phyloP scores from a whole-genome alignment of 169 alveolate genomes.

The Eimeria brunetti region DNA sequence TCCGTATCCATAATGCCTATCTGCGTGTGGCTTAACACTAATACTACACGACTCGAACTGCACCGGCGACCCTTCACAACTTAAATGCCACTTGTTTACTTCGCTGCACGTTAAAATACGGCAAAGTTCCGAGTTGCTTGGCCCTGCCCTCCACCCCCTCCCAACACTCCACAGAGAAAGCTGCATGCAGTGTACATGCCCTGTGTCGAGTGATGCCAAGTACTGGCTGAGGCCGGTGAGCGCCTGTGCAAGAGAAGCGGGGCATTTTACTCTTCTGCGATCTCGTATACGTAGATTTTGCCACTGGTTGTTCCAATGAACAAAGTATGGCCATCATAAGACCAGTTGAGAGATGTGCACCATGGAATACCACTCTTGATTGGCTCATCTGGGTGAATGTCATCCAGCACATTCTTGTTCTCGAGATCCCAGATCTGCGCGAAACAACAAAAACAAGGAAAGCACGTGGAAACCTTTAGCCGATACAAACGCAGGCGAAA shows the following conservation, averaged over 20 bases:
- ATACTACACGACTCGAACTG: background rate
- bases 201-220: background rate
- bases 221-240: conserved; percentile 16
- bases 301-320: conserved; percentile 96
- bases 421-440: conserved; percentile 94
- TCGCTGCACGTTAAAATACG: conserved; percentile 36
- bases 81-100: conserved; percentile 21
- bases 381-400: conserved; percentile 92
- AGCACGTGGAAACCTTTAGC: background rate
- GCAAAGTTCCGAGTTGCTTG: conserved; percentile 21
- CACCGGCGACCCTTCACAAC: background rate
- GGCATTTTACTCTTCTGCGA: conserved; percentile 72
- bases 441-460: background rate
- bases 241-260: background rate
- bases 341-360: conserved; percentile 97
- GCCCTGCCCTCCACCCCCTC: background rate
- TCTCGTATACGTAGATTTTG: conserved; percentile 93
- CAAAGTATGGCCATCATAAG: conserved; percentile 95
- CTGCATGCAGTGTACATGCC: background rate
- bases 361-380: conserved; percentile 95
- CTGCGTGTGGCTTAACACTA: background rate
- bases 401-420: conserved; percentile 95
- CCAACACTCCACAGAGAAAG: conserved; percentile 25
- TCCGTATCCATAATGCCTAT: background rate
- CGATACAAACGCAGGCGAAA: background rate